Evolutionary conservation across 2,329 filamentous ascomycete species (phyloP), one percentile per base, ranked within the genome.

Genomic region (Aureobasidium sp.): DNA sequence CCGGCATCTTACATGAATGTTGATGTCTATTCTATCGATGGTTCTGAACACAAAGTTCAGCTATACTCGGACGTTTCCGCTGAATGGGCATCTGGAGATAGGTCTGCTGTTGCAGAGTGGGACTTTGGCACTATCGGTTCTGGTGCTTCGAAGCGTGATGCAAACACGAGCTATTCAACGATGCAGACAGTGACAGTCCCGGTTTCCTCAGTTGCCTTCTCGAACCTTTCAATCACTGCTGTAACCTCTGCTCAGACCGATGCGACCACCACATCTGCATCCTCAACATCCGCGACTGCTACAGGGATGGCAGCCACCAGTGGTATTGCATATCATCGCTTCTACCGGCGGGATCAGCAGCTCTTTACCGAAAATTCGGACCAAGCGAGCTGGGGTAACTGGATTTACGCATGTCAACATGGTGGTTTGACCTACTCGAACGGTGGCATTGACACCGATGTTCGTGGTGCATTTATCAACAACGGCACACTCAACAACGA

Each of bases 11-110:
- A 91, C 73, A 75, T 91, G 61, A 76, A 87, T 31, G 82, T 89
- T 29, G 80, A 79, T 11, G 84, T 88, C 7, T 73, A 73, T 39
- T 87, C 87, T 0, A 68, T 83, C 2, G 88, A 91, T 71, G 86
- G 85, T 12, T 70, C 70, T 2, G 67, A 77, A 1, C 88, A 91
- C 70, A 75, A 82, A 47, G 85, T 91, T 1, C 83, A 90, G 68
- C 69, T 91, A 5, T 91, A 92, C 70, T 80, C 86, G 27, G 89
- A 91, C 69, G 85, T 90, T 42, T 86, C 87, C 58, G 42, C 62
- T 90, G 88, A 92, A 79, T 91, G 87, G 84, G 82, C 84, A 3
- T 87, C 87, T 15, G 86, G 87, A 25, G 82, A 91, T 68, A 73
- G 76, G 7, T 73, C 67, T 29, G 75, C 82, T 4, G 70, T 80